Evolutionary conservation across 306 rosid species (phyloP).

Genomic region (Dryas drummondii): DNA sequence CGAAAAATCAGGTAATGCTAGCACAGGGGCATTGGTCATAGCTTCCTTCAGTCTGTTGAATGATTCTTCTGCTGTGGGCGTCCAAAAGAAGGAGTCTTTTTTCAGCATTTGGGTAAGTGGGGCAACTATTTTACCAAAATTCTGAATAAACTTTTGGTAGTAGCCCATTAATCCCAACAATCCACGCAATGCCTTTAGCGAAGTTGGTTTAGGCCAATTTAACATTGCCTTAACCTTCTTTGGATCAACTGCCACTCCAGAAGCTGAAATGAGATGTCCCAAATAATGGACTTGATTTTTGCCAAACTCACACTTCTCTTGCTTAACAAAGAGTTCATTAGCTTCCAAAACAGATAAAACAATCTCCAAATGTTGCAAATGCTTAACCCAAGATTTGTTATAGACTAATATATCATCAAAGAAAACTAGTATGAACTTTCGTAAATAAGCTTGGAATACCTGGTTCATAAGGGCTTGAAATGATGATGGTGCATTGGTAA

Average conservation of each 20-base stretch:
- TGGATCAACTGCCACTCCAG: neutral
- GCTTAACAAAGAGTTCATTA: neutral
- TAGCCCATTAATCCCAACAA: neutral
- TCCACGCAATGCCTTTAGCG: neutral
- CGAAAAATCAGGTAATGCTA: neutral
- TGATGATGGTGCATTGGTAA: constrained; percentile 1
- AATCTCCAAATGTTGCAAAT: neutral
- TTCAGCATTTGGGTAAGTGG: neutral
- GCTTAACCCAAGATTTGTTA: neutral
- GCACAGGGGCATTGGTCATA: neutral
- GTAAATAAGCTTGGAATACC: neutral
- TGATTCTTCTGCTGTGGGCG: neutral
- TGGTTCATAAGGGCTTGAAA: neutral
- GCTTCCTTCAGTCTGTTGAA: neutral
- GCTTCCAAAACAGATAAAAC: neutral
- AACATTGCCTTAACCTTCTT: neutral
- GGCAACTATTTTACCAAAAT: neutral
- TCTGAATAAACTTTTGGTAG: neutral
- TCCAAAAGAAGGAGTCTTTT: neutral
- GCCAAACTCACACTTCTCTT: neutral
- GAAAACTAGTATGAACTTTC: neutral
- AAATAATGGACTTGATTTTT: neutral
- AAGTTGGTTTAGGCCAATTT: neutral
- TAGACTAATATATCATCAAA: constrained; percentile 14
- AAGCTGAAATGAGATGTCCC: neutral